Evolutionary conservation across 352 stramenopile genomes (phyloP).

Genomic region (Plasmopara muralis): DNA sequence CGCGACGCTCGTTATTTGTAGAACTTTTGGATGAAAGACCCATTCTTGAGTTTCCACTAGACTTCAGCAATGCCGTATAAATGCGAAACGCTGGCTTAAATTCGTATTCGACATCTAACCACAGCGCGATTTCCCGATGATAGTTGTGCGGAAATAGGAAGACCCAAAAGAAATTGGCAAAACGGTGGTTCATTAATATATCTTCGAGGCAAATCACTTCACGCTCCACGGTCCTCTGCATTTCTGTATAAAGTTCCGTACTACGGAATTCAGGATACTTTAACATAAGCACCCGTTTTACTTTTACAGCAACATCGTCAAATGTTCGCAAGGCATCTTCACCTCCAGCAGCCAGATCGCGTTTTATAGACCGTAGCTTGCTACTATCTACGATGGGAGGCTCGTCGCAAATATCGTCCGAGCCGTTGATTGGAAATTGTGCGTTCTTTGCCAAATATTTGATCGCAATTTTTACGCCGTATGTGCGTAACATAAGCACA

Average conservation of each 20-base stretch:
- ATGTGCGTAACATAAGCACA: constrained; percentile 74
- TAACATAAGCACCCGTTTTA: constrained; percentile 76
- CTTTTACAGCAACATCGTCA: constrained; percentile 62
- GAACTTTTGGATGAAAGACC: constrained; percentile 9
- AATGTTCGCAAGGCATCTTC: constrained; percentile 80
- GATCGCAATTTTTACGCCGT: constrained; percentile 82
- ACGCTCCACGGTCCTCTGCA: constrained; percentile 70
- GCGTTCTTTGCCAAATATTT: constrained; percentile 77
- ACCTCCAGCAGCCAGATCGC: constrained; percentile 63
- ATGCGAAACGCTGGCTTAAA: constrained; percentile 78
- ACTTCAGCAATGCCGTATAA: constrained; percentile 63
- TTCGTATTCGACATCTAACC: constrained; percentile 83
- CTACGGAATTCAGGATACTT: constrained; percentile 75
- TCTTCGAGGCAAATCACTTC: constrained; percentile 80
- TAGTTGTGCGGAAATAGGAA: constrained; percentile 87
- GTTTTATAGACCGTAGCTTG: constrained; percentile 65
- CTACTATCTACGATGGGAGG: constrained; percentile 47
- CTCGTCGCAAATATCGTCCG: constrained; percentile 21
- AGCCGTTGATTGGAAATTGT: constrained; percentile 70
- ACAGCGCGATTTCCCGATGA: constrained; percentile 78
- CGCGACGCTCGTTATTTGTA: constrained; percentile 31
- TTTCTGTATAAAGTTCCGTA: constrained; percentile 73
- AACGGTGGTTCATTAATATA: constrained; percentile 84
- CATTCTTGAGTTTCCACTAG: constrained; percentile 19
- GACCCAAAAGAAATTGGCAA: constrained; percentile 87